Evolutionary conservation across 768 basidiomycete species (phyloP), one percentile per base, ranked within the genome.

Genomic region (Tylopilus intermedius): DNA sequence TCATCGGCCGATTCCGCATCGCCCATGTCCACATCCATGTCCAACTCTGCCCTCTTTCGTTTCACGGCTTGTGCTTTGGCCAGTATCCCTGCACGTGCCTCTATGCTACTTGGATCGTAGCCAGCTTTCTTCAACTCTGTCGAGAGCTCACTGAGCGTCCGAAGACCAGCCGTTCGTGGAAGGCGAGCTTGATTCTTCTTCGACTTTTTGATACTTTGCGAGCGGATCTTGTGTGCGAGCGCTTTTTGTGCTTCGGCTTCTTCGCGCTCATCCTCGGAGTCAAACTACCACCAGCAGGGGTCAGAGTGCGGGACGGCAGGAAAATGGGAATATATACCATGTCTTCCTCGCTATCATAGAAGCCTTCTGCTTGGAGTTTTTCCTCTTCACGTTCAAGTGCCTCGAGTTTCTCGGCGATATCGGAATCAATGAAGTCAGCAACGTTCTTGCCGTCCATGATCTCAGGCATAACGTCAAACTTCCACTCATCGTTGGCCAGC

Each of bases 361-460:
- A 98, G 4, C 96, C 96, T 68, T 97, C 92, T 0, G 84, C 86
- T 67, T 92, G 78, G n/a, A 99, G 80, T 60, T 81, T 82, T 70
- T 95, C 95, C 70, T 99, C 96, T 67, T 98, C 96, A 15, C 90
- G 83, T 71, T 99, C 95, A 52, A 99, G 83, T 11, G 93, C 95
- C 64, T 97, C 95, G 44, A 99, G 84, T 72, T 94, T 95, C 71
- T 94, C 94, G 18, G 83, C 85, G 55, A 99, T 98, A 64, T 99
- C 96, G 21, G 93, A 88, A 70, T 98, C 95, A 69, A 98, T 90
- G 57, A 99, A 99, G 76, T 99, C 96, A 22, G 94, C 95, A 48
- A 98, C 74, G 74, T 99, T 99, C 81, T 97, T 97, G 73, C 96
- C 96, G 60, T 97, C 84, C 86, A 92, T 84, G 64, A 99, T 90